Evolutionary conservation across 345 rosid genomes (phyloP).

Genomic region (Populus pruinosa): DNA sequence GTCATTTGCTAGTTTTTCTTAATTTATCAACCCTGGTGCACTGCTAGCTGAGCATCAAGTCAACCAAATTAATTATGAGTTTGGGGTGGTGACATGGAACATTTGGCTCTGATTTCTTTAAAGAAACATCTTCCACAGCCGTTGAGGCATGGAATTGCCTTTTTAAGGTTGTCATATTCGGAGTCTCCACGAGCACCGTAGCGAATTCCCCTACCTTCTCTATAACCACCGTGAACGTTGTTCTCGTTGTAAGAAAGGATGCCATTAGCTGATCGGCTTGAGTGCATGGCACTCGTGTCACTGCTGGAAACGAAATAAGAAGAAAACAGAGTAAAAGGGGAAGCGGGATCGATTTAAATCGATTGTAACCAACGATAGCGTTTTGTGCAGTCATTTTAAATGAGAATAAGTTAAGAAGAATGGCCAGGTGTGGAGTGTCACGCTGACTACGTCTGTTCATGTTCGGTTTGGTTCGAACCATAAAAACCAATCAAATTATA

Average conservation of each 20-base stretch:
- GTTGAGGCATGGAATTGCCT: background rate
- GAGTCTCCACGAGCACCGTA: conserved; percentile 66
- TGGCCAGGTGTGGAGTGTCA: too few relatives aligned
- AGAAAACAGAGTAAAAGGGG: too few relatives aligned
- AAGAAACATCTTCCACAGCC: background rate
- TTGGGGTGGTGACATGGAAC: background rate
- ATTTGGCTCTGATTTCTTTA: background rate
- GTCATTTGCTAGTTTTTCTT: background rate
- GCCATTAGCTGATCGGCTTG: conserved; percentile 50
- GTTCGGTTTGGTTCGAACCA: too few relatives aligned
- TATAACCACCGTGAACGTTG: conserved; percentile 56
- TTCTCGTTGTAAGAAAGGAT: conserved; percentile 63
- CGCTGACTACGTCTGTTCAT: too few relatives aligned
- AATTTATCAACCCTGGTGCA: background rate
- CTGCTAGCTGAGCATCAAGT: too few relatives aligned
- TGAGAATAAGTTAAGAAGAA: too few relatives aligned
- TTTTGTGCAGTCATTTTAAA: too few relatives aligned
- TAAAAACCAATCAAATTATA: too few relatives aligned
- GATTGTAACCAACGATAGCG: too few relatives aligned
- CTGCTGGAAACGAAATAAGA: too few relatives aligned
- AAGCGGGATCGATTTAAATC: too few relatives aligned
- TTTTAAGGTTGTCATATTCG: conserved; percentile 33
- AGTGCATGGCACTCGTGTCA: conserved; percentile 53
- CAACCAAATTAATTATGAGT: background rate
- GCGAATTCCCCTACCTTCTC: conserved; percentile 66